Conservation (phyloP, 148 eudicot species). For the Linanthus parryae region DNA sequence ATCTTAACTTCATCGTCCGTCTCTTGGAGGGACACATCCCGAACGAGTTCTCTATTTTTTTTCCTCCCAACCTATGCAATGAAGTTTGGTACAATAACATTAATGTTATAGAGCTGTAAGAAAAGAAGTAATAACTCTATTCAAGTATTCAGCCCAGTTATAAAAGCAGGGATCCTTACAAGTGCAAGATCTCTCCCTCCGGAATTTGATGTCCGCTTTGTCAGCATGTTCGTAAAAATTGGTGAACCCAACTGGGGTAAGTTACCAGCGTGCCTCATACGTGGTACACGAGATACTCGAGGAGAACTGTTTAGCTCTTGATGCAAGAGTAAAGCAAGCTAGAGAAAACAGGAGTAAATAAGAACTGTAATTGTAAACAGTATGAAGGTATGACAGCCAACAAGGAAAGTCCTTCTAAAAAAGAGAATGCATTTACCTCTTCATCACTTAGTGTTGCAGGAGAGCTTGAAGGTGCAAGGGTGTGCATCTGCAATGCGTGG, state of each 20-base stretch:
- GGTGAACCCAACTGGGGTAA: conserved; percentile 74
- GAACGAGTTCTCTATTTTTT: conserved; percentile 51
- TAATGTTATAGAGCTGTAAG: too few relatives aligned
- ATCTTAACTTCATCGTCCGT: conserved; percentile 46
- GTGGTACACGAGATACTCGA: conserved; percentile 93
- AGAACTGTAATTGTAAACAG: neutral
- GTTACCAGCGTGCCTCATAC: conserved; percentile 81
- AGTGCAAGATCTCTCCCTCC: conserved; percentile 62
- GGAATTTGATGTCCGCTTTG: conserved; percentile 65
- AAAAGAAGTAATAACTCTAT: neutral
- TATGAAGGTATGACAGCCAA: neutral
- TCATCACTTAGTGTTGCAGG: conserved; percentile 87
- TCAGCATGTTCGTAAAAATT: conserved; percentile 51
- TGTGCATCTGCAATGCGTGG: conserved; percentile 35
- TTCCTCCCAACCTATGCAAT: conserved; percentile 52
- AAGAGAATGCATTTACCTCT: conserved; percentile 44
- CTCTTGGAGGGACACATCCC: conserved; percentile 52
- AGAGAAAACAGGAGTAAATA: conserved; percentile 16
- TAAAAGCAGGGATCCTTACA: conserved; percentile 32
- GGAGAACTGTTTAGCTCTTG: conserved; percentile 98
- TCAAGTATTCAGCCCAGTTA: neutral
- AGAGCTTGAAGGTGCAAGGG: conserved; percentile 50
- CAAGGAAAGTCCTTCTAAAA: neutral
- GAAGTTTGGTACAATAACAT: too few relatives aligned
- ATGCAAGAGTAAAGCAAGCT: conserved; percentile 95